A percentile compares a stretch with the other conserved stretches of the same genome.
Evolutionary conservation across 352 stramenopile species (phyloP).

Genomic region (Blastocystis sp.): DNA sequence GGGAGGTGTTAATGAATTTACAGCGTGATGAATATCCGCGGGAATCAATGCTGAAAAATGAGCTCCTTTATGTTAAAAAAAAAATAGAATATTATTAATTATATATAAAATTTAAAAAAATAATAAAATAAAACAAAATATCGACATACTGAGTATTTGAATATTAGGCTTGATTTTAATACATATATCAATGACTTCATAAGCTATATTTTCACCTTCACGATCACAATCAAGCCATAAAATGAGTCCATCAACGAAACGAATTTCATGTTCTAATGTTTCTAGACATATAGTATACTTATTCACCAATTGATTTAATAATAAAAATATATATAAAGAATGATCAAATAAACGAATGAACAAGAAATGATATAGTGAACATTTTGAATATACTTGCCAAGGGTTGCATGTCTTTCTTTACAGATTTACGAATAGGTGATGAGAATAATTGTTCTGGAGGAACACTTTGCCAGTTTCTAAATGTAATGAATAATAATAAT

Average conservation of each 20-base stretch:
- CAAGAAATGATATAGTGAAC: too few species aligned
- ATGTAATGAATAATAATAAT: background rate
- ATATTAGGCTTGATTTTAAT: constrained; percentile 53
- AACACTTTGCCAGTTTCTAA: constrained; percentile 73
- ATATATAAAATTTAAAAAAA: constrained; percentile 24
- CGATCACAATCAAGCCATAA: constrained; percentile 98
- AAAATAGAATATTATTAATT: background rate
- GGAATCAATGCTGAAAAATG: constrained; percentile 75
- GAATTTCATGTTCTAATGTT: constrained; percentile 49
- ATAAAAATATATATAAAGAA: too few species aligned
- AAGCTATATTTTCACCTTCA: constrained; percentile 97
- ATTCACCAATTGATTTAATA: too few species aligned
- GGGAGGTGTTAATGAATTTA: constrained; percentile 48
- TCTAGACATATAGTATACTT: too few species aligned
- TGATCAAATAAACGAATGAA: too few species aligned
- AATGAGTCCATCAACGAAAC: constrained; percentile 54
- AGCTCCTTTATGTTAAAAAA: constrained; percentile 48
- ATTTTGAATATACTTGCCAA: too few species aligned
- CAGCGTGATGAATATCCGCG: constrained; percentile 62
- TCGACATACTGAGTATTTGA: constrained; percentile 48
- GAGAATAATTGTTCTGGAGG: constrained; percentile 76
- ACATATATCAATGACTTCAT: constrained; percentile 73
- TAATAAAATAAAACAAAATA: background rate
- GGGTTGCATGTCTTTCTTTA: constrained; percentile 62
- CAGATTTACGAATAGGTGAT: constrained; percentile 58